Evolutionary conservation across 179 eudicot genomes (phyloP).

Genomic region (Heliamphora pulchella): DNA sequence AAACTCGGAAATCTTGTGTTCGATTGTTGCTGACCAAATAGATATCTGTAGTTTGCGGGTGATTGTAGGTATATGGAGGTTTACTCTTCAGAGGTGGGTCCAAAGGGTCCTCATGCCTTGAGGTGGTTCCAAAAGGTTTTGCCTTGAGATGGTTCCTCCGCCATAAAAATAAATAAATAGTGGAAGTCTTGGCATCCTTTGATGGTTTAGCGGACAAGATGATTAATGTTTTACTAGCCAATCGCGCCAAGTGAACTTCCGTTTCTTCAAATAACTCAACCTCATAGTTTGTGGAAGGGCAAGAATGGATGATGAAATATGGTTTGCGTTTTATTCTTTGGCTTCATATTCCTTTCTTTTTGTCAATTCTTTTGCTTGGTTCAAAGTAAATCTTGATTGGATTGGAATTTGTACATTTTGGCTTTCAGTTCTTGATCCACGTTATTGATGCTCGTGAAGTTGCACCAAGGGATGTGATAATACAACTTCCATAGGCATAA

Average conservation of each 20-base stretch:
- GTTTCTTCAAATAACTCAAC: not conserved
- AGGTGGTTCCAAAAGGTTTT: too few relatives aligned
- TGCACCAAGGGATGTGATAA: not conserved
- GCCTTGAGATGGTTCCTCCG: too few relatives aligned
- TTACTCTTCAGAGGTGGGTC: too few relatives aligned
- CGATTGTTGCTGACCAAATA: too few relatives aligned
- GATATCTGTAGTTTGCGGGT: too few relatives aligned
- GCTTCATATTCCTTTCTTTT: not conserved
- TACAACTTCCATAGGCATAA: not conserved
- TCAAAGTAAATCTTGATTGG: not conserved
- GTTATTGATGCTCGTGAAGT: not conserved
- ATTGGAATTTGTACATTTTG: not conserved
- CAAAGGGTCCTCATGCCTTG: too few relatives aligned
- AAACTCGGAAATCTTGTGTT: not conserved
- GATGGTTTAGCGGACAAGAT: not conserved
- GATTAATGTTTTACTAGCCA: not conserved
- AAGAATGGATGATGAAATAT: not conserved
- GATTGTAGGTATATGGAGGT: too few relatives aligned
- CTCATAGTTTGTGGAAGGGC: not conserved
- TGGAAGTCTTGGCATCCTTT: too few relatives aligned
- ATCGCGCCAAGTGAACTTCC: not conserved
- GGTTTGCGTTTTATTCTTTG: not conserved
- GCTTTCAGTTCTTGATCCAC: conserved; percentile 1
- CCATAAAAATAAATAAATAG: too few relatives aligned
- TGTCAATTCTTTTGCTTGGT: not conserved